Conservation (phyloP, 495 filamentous ascomycete species). For the Jackrogersella minutella region DNA sequence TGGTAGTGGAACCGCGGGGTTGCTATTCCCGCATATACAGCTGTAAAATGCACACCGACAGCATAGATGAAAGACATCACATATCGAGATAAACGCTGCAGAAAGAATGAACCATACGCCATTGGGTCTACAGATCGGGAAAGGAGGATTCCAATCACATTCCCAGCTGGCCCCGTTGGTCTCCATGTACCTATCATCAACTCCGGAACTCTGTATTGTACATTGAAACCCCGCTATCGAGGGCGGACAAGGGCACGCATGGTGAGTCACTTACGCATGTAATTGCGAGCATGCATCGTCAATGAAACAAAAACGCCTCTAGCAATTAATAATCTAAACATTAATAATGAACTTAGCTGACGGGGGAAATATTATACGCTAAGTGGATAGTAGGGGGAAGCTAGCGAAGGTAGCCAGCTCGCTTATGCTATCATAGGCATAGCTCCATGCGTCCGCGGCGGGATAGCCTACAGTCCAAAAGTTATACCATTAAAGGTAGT, state of each 20-base stretch:
- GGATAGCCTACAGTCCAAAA: too few relatives aligned
- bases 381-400: too few relatives aligned
- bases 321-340: too few relatives aligned
- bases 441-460: too few relatives aligned
- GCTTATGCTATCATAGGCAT: too few relatives aligned
- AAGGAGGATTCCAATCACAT: constrained; percentile 5
- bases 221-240: not conserved
- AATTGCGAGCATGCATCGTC: not conserved
- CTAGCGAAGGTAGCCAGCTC: too few relatives aligned
- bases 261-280: not conserved
- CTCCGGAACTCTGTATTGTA: too few relatives aligned
- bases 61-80: too few relatives aligned
- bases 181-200: too few relatives aligned
- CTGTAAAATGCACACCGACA: too few relatives aligned
- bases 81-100: not conserved
- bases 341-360: not conserved
- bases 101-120: not conserved
- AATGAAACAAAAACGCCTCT: not conserved
- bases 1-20: not conserved
- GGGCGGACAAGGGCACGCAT: not conserved
- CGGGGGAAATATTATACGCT: constrained; percentile 1
- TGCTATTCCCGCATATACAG: not conserved
- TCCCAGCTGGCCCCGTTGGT: too few relatives aligned
- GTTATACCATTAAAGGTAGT: too few relatives aligned
- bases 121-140: not conserved